These are phyloP conservation scores for Metahyphopichia silvanorum DNA, from an alignment of 805 yeast genomes.

Conservation along the genomic window DNA sequence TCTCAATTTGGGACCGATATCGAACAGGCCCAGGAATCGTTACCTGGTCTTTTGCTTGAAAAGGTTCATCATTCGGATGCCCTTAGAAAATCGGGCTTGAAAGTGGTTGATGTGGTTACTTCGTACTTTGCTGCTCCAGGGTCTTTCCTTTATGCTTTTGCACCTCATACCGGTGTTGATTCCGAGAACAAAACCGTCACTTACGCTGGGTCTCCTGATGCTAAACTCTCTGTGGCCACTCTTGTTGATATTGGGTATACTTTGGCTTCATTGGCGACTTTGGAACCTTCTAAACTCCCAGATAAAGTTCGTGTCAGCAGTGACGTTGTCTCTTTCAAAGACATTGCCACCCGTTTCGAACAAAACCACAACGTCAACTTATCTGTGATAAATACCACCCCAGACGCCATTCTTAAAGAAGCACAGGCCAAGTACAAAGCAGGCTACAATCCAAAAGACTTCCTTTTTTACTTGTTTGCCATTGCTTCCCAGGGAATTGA, in stretches of 20 bases:
- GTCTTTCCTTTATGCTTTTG: constrained; percentile 27
- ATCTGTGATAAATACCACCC: constrained; percentile 24
- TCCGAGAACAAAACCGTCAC: constrained; percentile 28
- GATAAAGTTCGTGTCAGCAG: constrained; percentile 42
- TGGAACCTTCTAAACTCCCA: constrained; percentile 37
- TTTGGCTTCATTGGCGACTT: constrained; percentile 39
- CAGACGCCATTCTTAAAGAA: constrained; percentile 27
- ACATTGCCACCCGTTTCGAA: constrained; percentile 40
- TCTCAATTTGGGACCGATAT: constrained; percentile 58
- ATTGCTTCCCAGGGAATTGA: constrained; percentile 17
- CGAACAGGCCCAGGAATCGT: constrained; percentile 15
- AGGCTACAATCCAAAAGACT: constrained; percentile 29
- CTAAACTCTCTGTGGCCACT: constrained; percentile 31
- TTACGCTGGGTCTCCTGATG: constrained; percentile 38
- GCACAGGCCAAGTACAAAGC: constrained; percentile 23
- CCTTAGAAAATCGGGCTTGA: constrained; percentile 43
- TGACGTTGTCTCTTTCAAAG: constrained; percentile 34
- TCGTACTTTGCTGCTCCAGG: constrained; percentile 37
- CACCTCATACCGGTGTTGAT: constrained; percentile 38
- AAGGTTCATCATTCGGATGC: constrained; percentile 36
- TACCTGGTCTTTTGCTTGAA: constrained; percentile 31
- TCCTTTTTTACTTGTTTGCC: constrained; percentile 26
- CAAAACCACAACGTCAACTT: constrained; percentile 30
- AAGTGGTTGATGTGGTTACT: constrained; percentile 43
- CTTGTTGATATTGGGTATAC: constrained; percentile 43